Percentiles rank a stretch among this genome's conserved stretches.
phyloP scores from a whole-genome alignment of 2,329 filamentous ascomycete genomes.

The Didymella arachidicola region DNA sequence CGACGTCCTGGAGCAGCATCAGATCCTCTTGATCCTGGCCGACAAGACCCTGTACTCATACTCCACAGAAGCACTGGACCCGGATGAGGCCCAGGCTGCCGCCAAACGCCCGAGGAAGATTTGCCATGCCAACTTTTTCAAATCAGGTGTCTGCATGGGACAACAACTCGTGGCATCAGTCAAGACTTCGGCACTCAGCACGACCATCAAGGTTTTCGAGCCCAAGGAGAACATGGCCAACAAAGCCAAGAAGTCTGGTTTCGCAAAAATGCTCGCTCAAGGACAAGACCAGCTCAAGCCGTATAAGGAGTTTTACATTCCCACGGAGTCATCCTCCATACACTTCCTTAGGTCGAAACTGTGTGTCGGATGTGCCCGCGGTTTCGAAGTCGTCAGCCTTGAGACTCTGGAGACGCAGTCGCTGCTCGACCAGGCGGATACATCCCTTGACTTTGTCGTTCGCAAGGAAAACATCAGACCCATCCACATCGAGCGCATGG shows the following conservation, averaged over 20 bases:
- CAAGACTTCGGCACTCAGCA: slow-evolving; percentile 90
- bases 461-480: slow-evolving; percentile 92
- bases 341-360: slow-evolving; percentile 97
- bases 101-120: slow-evolving; percentile 94
- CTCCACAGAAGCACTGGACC: slow-evolving; percentile 83
- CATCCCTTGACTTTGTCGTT: slow-evolving; percentile 94
- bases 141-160: slow-evolving; percentile 91
- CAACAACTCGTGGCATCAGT: slow-evolving; percentile 95
- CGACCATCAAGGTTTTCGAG: slow-evolving; percentile 99
- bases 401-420: slow-evolving; percentile 99
- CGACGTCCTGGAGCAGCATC: slow-evolving; percentile 94
- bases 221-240: slow-evolving; percentile 94
- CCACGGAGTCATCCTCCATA: slow-evolving; percentile 96
- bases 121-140: slow-evolving; percentile 98
- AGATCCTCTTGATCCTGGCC: slow-evolving; percentile 86
- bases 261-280: slow-evolving; percentile 93
- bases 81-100: slow-evolving; percentile 75
- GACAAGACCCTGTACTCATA: slow-evolving; percentile 95
- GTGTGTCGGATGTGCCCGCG: slow-evolving; percentile 92
- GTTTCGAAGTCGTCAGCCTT: slow-evolving; percentile 95
- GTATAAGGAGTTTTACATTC: slow-evolving; percentile 90
- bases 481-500: slow-evolving; percentile 96
- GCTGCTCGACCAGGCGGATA: slow-evolving; percentile 95
- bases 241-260: slow-evolving; percentile 93
- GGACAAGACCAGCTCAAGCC: slow-evolving; percentile 95